Base-by-base conservation (phyloP, 129 eudicot genomes). In the Artemisia annua region DNA sequence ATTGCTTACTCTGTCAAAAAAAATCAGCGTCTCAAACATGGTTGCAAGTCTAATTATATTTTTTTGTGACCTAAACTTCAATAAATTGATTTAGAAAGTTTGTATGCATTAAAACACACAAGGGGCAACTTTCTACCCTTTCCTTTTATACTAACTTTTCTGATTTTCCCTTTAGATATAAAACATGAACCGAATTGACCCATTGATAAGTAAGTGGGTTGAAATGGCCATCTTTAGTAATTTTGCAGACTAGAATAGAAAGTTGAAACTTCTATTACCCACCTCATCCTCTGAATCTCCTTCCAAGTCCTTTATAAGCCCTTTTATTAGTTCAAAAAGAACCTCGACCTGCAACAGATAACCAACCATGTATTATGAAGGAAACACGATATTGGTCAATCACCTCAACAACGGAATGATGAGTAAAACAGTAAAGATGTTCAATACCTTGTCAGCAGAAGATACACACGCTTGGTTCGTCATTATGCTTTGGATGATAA, bases 401-500 rank as follows among this genome's bases (percentile, higher is more conserved):
- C 13, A 58, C 48, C 71, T 51, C 62, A 59, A 26, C 5, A 16
- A 39, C 4, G 20, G 39, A 67, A 24, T 16, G 26, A 39, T 3
- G 57, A 48, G 63, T 54, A 65, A 65, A 35, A 63, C 62, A 49
- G 61, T 57, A 53, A 30, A 19, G 3, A 75, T 39, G 63, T 16
- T 43, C 22, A 56, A 76, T 80, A 95, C 99, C 97, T 90, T 86
- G 73, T 95, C 97, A 71, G 96, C 82, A 75, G 99, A 88, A 48
- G 97, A 88, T 5, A 95, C 95, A 66, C 72, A 81, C 32, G 91
- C 93, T 55, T 80, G 82, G 63, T 87, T 90, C 16, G 87, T 95
- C 88, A 95, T 85, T 64, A 95, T 88, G 83, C 96, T 95, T 88
- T 87, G 91, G 53, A 95, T 88, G 55, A 95, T 95, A 73, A 95